Percentiles rank a stretch among this genome's conserved stretches.
Conservation (phyloP, 345 rosid species). For the Citrus sinensis region DNA sequence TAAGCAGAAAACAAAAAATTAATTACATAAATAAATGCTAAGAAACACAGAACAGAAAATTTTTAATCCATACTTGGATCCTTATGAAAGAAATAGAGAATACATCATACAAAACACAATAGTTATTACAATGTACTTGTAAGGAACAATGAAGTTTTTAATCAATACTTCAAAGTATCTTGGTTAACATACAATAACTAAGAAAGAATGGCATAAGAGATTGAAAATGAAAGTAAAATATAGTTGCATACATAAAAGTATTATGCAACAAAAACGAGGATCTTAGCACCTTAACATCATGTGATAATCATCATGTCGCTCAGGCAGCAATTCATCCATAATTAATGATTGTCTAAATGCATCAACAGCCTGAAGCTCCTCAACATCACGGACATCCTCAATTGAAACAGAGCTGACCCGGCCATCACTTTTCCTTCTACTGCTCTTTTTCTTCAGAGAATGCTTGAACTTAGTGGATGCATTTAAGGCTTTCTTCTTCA, state of each 20-base stretch:
- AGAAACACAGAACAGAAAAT: not conserved
- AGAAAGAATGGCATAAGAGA: not conserved
- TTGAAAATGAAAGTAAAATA: not conserved
- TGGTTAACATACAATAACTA: not conserved
- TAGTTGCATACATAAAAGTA: not conserved
- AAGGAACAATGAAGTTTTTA: not conserved
- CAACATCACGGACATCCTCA: slow-evolving; percentile 91
- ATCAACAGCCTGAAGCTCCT: slow-evolving; percentile 87
- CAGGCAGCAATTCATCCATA: slow-evolving; percentile 87
- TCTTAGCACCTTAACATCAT: slow-evolving; percentile 75
- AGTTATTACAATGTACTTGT: not conserved
- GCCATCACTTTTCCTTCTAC: slow-evolving; percentile 74
- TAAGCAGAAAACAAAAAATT: not conserved
- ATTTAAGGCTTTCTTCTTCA: slow-evolving; percentile 92
- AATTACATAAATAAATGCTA: not conserved
- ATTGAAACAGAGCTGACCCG: slow-evolving; percentile 97
- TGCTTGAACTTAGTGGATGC: slow-evolving; percentile 91
- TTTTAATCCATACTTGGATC: not conserved
- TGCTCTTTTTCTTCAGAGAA: slow-evolving; percentile 84
- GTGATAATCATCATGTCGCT: slow-evolving; percentile 81
- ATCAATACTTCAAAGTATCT: not conserved
- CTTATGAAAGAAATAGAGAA: not conserved
- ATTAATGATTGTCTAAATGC: slow-evolving; percentile 75
- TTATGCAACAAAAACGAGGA: not conserved
- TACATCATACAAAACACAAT: not conserved